Percentiles rank a stretch among this genome's conserved stretches.
Conservation (phyloP, 140 eudicot genomes). For the Oenanthe javanica region DNA sequence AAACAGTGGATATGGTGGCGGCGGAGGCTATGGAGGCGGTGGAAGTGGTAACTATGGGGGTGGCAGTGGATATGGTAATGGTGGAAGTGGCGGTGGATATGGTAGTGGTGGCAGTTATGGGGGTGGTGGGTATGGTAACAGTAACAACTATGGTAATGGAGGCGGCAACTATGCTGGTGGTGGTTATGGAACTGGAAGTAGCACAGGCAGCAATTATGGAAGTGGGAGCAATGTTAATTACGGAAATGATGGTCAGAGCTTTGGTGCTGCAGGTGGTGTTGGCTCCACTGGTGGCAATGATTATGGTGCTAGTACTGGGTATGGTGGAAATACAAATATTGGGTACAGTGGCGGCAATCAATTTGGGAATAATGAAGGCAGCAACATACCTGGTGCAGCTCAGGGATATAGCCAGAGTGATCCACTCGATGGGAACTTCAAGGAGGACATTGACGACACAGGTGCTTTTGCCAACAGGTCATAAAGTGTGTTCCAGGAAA, state of each 20-base stretch:
- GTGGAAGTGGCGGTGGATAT: constrained; percentile 20
- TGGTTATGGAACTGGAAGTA: constrained; percentile 24
- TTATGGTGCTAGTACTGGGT: neutral
- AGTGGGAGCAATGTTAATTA: constrained; percentile 1
- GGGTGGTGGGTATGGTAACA: constrained; percentile 20
- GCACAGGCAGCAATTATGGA: constrained; percentile 1
- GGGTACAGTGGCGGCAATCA: constrained; percentile 9
- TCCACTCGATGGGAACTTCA: constrained; percentile 29
- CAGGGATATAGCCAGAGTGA: constrained; percentile 7
- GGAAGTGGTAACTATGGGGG: constrained; percentile 29
- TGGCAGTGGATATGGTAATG: constrained; percentile 21
- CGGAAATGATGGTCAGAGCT: constrained; percentile 4
- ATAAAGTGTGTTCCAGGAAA: neutral
- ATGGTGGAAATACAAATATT: neutral
- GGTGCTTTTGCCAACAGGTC: constrained; percentile 55
- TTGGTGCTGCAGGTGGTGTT: constrained; percentile 3
- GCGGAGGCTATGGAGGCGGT: constrained; percentile 20
- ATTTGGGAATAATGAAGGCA: neutral
- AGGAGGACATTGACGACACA: constrained; percentile 33
- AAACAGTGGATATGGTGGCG: constrained; percentile 29
- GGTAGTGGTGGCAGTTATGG: constrained; percentile 23
- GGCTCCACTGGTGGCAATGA: constrained; percentile 9
- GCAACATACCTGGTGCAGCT: constrained; percentile 16
- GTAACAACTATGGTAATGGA: neutral
- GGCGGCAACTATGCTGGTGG: constrained; percentile 17